These are phyloP conservation scores for Neofusicoccum ribis DNA, from an alignment of 2,329 filamentous ascomycete genomes.

Conservation along the genomic window DNA sequence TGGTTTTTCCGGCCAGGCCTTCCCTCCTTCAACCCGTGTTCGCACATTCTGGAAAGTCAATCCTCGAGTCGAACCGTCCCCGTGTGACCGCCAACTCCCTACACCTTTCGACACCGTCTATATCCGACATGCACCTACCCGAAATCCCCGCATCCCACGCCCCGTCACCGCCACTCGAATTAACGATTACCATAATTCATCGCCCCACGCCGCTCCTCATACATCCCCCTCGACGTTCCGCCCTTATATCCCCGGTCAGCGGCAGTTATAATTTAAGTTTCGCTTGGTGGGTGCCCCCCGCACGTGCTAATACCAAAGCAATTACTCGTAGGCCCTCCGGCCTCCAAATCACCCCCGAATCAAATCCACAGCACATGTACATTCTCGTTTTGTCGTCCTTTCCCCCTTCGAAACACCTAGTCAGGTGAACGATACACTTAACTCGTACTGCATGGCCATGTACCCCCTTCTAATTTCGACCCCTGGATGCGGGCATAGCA, in stretches of 20 bases:
- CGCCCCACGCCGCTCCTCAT: background rate
- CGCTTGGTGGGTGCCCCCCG: background rate
- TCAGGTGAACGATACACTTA: too few relatives aligned
- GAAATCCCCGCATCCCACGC: background rate
- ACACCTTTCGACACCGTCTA: background rate
- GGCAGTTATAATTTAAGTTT: background rate
- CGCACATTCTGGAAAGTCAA: background rate
- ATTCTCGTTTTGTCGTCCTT: too few relatives aligned
- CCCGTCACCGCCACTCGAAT: background rate
- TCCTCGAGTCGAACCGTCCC: background rate
- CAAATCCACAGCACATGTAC: too few relatives aligned
- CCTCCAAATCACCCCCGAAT: background rate
- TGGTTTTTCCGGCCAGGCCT: slow-evolving; percentile 5
- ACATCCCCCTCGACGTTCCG: background rate
- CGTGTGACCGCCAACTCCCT: slow-evolving; percentile 4
- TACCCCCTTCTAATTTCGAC: too few relatives aligned
- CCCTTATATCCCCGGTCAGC: background rate
- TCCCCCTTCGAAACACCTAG: too few relatives aligned
- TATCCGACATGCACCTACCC: slow-evolving; percentile 5
- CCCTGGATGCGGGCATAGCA: too few relatives aligned
- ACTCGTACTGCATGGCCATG: too few relatives aligned
- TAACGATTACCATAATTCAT: background rate
- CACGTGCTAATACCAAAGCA: background rate
- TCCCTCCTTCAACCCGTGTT: background rate
- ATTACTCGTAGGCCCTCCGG: background rate